phyloP scores from a whole-genome alignment of 2,329 filamentous ascomycete genomes.

The Lachnellula hyalina region DNA sequence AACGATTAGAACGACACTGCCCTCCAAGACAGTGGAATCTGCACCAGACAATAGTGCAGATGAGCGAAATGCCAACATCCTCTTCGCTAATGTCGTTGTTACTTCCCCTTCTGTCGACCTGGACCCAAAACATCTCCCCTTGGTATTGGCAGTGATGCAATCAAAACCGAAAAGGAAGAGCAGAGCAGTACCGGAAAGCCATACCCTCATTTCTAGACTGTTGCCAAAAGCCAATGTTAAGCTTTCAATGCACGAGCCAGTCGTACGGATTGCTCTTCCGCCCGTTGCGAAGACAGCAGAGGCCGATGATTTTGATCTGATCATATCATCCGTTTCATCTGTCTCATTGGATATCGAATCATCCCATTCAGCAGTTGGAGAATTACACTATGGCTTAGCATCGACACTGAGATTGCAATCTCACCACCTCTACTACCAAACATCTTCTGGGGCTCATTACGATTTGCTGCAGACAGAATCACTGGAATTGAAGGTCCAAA shows the following conservation, averaged over 20 bases:
- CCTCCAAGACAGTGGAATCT: conserved; percentile 86
- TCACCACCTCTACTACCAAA: conserved; percentile 92
- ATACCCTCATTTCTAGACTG: conserved; percentile 79
- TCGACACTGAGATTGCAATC: conserved; percentile 79
- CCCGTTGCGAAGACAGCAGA: conserved; percentile 61
- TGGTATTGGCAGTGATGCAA: conserved; percentile 72
- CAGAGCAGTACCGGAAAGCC: conserved; percentile 44
- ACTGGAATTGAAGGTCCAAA: conserved; percentile 77
- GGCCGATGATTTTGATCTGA: conserved; percentile 83
- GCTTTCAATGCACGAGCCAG: conserved; percentile 93
- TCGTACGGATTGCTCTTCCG: conserved; percentile 82
- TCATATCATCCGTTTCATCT: conserved; percentile 92
- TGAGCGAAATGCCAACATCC: conserved; percentile 89
- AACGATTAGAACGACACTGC: conserved; percentile 86
- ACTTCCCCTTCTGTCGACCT: conserved; percentile 94
- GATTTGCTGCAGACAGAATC: conserved; percentile 84
- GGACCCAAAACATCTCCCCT: conserved; percentile 83
- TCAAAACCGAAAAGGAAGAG: conserved; percentile 41
- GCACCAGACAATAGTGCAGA: conserved; percentile 64
- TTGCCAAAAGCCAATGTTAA: conserved; percentile 93
- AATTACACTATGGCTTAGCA: conserved; percentile 79
- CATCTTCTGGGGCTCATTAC: conserved; percentile 72
- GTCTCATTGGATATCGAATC: conserved; percentile 91
- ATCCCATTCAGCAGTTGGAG: conserved; percentile 81
- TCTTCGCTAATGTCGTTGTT: conserved; percentile 93